Base-by-base conservation (phyloP, 2,329 filamentous ascomycete genomes). In the Diaporthe longicolla region DNA sequence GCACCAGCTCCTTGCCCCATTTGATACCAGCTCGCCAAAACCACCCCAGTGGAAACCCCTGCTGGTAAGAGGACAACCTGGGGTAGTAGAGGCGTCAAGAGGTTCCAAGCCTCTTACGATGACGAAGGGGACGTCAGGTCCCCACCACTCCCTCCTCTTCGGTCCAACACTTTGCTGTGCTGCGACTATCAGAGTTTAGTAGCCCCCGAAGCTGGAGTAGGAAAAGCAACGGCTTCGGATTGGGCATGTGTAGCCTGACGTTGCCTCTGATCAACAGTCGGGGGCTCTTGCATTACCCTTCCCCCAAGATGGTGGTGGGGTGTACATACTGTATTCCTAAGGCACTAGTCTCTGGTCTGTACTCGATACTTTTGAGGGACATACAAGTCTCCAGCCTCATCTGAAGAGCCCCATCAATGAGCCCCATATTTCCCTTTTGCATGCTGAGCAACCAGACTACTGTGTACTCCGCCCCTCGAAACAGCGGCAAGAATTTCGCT, bases 231-330 rank as follows among this genome's bases (percentile, higher is more conserved):
- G 15, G 63, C 17, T 52, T 15, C 21, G 45, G 29, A 66, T 59
- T 24, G 32, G 69, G 58, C 24, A 66, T 59, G 32, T 26, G 11
- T 50, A 50, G 32, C 65, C 43, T 57, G 72, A 8, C 40, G 48
- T 63, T 63, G 70, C 32, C 35, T 52, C 29, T 43, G 70, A 29
- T 32, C 45, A 54, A 63, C 29, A 61, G 43, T 43, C 29, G n/a
- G 26, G 21, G 19, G 45, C 45, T 29, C 26, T 40, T 40, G 55
- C 29, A 32, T 17, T 21, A 26, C 29, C 32, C 15, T 4, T 26
- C 17, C 15, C 13, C 13, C 21, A 43, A 71, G 50, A 24, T 74
- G 58, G 68, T 72, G 72, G 72, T 57, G 68, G 68, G 50, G 72
- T 71, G 66, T 63, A 50, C 40, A 57, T 24, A 63, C 58, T 43